phyloP scores from a whole-genome alignment of 1,284 basidiomycete genomes.

The Apiotrichum gamsii region DNA sequence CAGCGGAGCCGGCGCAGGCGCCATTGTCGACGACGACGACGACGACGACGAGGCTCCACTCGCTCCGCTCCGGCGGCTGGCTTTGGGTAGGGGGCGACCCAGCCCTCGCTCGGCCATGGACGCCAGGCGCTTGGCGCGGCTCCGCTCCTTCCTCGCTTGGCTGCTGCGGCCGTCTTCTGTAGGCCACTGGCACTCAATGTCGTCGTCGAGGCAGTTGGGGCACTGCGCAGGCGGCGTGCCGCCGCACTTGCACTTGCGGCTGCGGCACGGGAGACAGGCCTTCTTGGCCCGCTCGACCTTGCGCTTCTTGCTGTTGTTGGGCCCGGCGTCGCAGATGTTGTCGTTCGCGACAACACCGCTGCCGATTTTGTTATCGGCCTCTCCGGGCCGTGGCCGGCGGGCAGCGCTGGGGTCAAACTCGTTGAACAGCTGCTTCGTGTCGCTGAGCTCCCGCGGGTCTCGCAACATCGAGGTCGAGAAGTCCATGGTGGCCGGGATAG shows the following conservation, averaged over 20 bases:
- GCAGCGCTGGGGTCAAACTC: no score
- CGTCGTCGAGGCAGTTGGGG: conserved; percentile 19
- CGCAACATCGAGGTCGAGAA: no score
- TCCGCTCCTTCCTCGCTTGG: conserved; percentile 12
- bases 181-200: conserved; percentile 21
- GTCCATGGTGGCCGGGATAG: no score
- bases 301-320: conserved; percentile 1
- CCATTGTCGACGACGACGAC: no score
- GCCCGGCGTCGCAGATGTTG: not conserved
- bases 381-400: no score
- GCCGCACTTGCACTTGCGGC: conserved; percentile 26
- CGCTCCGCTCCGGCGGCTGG: not conserved
- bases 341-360: no score
- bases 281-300: conserved; percentile 6
- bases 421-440: no score
- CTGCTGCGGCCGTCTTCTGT: conserved; percentile 17
- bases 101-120: conserved; percentile 3
- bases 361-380: no score
- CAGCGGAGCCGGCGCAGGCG: no score
- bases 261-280: conserved; percentile 19
- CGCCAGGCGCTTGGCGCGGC: not conserved
- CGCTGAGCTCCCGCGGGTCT: no score
- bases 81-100: conserved; percentile 2
- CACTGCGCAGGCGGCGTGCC: conserved; percentile 20
- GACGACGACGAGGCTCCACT: no score